Percentiles rank a stretch among this genome's conserved stretches.
Evolutionary conservation across 169 alveolate species (phyloP).

Genomic region (Babesia gibsoni): DNA sequence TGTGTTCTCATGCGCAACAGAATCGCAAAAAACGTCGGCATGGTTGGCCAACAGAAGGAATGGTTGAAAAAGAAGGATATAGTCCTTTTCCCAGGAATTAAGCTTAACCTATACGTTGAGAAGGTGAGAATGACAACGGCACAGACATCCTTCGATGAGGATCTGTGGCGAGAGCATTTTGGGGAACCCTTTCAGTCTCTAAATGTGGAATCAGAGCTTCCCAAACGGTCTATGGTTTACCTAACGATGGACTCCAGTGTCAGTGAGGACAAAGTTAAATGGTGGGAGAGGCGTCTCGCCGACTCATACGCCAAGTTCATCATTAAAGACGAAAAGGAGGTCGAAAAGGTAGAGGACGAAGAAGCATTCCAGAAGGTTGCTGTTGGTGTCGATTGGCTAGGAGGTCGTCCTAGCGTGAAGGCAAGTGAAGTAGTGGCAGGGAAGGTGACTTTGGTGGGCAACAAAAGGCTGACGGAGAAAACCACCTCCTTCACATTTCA

Average conservation of each 20-base stretch:
- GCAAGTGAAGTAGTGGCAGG: not conserved
- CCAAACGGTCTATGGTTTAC: slow-evolving; percentile 46
- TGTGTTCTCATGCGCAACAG: slow-evolving; percentile 55
- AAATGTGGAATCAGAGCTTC: not conserved
- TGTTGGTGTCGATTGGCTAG: slow-evolving; percentile 1
- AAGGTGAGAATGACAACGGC: slow-evolving; percentile 55
- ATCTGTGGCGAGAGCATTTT: slow-evolving; percentile 63
- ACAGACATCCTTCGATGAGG: slow-evolving; percentile 43
- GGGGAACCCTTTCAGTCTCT: slow-evolving; percentile 14
- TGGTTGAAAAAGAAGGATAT: slow-evolving; percentile 55
- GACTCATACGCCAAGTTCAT: slow-evolving; percentile 24
- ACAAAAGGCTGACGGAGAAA: not conserved
- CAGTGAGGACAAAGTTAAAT: slow-evolving; percentile 60
- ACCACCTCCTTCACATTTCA: slow-evolving; percentile 12
- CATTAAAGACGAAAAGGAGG: not conserved
- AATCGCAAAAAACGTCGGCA: slow-evolving; percentile 53
- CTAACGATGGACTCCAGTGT: slow-evolving; percentile 68
- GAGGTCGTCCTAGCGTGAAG: slow-evolving; percentile 4
- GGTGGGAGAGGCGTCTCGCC: slow-evolving; percentile 62
- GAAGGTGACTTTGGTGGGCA: not conserved
- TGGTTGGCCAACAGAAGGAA: slow-evolving; percentile 54
- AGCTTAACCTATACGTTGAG: slow-evolving; percentile 59
- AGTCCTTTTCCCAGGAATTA: slow-evolving; percentile 53
- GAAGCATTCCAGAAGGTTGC: slow-evolving; percentile 15
- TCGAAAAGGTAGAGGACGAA: not conserved